Base-by-base conservation (phyloP, 805 yeast species). In the Candida ovalis region DNA sequence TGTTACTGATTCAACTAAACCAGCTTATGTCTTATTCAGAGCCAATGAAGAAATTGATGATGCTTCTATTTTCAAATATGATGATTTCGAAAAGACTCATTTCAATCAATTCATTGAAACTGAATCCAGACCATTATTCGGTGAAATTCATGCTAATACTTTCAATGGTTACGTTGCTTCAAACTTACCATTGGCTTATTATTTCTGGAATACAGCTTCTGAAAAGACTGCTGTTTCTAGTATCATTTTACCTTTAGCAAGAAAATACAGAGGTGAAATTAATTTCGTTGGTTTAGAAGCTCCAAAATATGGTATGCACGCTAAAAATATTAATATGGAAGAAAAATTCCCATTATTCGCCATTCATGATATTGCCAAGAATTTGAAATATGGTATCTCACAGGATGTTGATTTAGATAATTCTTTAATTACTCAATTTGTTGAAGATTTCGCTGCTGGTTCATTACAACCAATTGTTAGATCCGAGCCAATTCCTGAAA, bases 281-380 rank as follows among this genome's bases (percentile, higher is more conserved):
- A 88, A 86, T 74, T 84, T 94, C 68, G 97, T 87, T 56, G 95
- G 92, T 70, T 75, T 94, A 60, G 91, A 92, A 62, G 96, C 96
- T 49, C 63, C 74, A 47, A 72, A 73, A 61, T 94, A 72, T 66
- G 96, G 96, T 55, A 80, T 78, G 69, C 98, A 92, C 64, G 96
- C 96, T 49, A 84, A 80, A 62, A 80, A 82, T 70, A 78, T 94
- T 66, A 88, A 86, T 76, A 79, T 91, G 80, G 75, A 82, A 70
- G 86, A 88, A 63, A 80, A 82, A 61, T 85, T 86, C 80, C 99
- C 99, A 68, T 80, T 92, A 50, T 84, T 94, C 65, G 96, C 82
- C 43, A 85, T 92, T 57, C 97, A 92, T 71, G 87, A 89, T 62
- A 62, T 80, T 49, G 69, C 58, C 18, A 62, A 70, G 41, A 87